Evolutionary conservation across 176 grass and related monocot species (phyloP).

Genomic region (Coix lacrymajobi): DNA sequence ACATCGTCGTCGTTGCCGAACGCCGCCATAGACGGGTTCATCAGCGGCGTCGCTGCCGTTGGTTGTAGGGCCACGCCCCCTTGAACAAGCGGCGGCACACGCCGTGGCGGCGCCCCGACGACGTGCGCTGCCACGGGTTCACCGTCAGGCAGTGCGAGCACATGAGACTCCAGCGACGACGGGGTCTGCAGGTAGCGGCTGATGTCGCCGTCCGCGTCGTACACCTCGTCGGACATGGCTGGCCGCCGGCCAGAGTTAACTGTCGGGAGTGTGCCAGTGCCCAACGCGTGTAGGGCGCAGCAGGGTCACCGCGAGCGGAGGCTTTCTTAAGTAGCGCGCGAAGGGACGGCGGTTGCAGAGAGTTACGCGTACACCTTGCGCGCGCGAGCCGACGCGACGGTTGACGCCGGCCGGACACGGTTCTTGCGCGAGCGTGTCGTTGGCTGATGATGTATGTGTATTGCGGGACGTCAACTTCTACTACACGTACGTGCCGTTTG

Average conservation of each 20-base stretch:
- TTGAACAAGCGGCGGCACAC: not conserved
- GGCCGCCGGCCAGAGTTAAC: not conserved
- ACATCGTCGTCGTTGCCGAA: not conserved
- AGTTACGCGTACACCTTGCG: too few species aligned
- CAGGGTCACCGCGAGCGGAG: too few species aligned
- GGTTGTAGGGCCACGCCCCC: not conserved
- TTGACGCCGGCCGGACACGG: too few species aligned
- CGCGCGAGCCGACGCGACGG: too few species aligned
- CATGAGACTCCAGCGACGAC: not conserved
- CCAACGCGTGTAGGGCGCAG: too few species aligned
- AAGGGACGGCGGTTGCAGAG: too few species aligned
- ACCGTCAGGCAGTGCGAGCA: not conserved
- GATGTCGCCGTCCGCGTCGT: not conserved
- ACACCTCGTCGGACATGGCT: not conserved
- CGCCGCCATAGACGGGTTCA: not conserved
- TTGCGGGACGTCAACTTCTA: too few species aligned
- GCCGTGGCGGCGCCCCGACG: not conserved
- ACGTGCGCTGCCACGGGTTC: not conserved
- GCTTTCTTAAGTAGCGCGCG: too few species aligned
- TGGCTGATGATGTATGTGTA: too few species aligned
- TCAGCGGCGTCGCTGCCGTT: not conserved
- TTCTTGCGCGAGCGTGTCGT: too few species aligned
- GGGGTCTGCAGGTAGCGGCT: not conserved
- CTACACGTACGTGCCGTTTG: too few species aligned
- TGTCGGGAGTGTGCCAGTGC: not conserved